Evolutionary conservation across 208 protist genomes (phyloP).

Genomic region (Acanthamoeba quina): DNA sequence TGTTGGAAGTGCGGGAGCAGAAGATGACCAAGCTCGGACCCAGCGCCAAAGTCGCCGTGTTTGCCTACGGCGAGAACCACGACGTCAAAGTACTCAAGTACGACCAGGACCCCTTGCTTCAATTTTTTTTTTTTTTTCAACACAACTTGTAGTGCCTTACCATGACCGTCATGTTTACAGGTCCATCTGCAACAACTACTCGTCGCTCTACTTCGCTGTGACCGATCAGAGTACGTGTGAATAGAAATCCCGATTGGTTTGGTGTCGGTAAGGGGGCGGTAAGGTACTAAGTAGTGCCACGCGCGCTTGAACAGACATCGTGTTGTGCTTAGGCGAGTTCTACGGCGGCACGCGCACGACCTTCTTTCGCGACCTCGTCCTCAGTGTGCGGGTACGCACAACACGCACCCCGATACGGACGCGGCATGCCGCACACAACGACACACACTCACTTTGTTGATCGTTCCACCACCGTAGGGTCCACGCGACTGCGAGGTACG

Average conservation of each 20-base stretch:
- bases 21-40: slow-evolving; percentile 3
- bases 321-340: not conserved
- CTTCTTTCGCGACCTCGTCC: slow-evolving; percentile 4
- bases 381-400: not conserved
- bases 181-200: slow-evolving; percentile 13
- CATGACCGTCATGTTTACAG: no score
- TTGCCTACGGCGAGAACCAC: slow-evolving; percentile 11
- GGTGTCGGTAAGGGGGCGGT: no score
- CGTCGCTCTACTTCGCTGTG: slow-evolving; percentile 31
- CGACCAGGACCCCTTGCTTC: not conserved
- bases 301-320: not conserved
- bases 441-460: no score
- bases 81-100: slow-evolving; percentile 20
- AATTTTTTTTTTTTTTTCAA: no score
- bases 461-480: not conserved
- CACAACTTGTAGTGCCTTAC: no score
- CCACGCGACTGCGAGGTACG: not conserved
- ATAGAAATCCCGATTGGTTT: not conserved
- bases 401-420: no score
- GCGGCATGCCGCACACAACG: no score
- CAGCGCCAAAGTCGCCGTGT: slow-evolving; percentile 2
- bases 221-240: slow-evolving; percentile 7
- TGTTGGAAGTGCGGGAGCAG: not conserved
- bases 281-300: not conserved
- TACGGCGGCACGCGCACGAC: slow-evolving; percentile 5